Conservation (phyloP, 345 rosid genomes). For the Populus davidiana region DNA sequence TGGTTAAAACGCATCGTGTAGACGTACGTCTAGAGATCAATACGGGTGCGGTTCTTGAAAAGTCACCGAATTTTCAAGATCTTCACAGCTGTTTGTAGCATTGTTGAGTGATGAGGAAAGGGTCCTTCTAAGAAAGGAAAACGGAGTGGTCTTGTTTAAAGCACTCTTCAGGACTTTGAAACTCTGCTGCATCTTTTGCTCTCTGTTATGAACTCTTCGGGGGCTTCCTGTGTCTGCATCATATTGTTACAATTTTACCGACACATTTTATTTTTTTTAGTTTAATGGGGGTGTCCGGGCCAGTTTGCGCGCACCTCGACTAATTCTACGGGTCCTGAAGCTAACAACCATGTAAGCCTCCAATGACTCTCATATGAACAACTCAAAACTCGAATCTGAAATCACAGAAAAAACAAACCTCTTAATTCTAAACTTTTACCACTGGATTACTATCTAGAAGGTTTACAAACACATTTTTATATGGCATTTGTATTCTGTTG, state of each 20-base stretch:
- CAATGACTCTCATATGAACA: too few species aligned
- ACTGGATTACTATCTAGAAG: too few species aligned
- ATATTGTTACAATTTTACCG: background rate
- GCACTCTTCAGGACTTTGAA: background rate
- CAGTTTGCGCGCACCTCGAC: too few species aligned
- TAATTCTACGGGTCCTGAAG: too few species aligned
- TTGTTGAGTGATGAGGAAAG: slow-evolving; percentile 1
- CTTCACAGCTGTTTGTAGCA: background rate
- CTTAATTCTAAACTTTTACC: too few species aligned
- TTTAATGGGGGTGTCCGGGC: too few species aligned
- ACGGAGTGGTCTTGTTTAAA: background rate
- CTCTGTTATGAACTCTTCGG: background rate
- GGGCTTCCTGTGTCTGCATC: background rate
- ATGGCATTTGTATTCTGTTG: too few species aligned
- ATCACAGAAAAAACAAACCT: too few species aligned
- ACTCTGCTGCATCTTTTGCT: slow-evolving; percentile 7
- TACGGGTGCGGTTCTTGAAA: background rate
- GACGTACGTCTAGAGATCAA: background rate
- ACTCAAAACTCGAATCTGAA: too few species aligned
- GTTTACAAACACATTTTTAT: too few species aligned
- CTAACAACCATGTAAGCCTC: too few species aligned
- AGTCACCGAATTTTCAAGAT: slow-evolving; percentile 12
- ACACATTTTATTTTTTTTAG: too few species aligned
- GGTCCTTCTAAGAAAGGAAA: slow-evolving; percentile 7
- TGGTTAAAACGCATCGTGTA: background rate